These are phyloP conservation scores for Penicillium sp. DNA, from an alignment of 2,329 filamentous ascomycete genomes.

Conservation along the genomic window DNA sequence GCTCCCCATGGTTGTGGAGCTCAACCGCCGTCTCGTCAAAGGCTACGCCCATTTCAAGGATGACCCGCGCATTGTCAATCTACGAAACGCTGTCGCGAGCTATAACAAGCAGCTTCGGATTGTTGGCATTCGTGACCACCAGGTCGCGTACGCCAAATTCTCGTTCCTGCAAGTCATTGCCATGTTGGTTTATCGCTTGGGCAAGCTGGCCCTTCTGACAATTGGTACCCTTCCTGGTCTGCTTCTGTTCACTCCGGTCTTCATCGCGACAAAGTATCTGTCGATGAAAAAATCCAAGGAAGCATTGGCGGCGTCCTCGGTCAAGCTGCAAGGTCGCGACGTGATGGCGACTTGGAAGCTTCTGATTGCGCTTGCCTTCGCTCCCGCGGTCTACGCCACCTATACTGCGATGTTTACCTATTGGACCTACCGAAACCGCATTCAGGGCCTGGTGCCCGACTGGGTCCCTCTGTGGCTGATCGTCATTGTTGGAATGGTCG, in stretches of 20 bases:
- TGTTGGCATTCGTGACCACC: conserved; percentile 84
- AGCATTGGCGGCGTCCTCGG: conserved; percentile 75
- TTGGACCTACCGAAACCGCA: conserved; percentile 73
- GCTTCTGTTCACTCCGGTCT: conserved; percentile 80
- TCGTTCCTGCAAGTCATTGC: conserved; percentile 69
- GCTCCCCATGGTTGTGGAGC: conserved; percentile 83
- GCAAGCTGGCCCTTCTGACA: conserved; percentile 69
- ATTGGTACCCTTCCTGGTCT: conserved; percentile 80
- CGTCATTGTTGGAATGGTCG: conserved; percentile 65
- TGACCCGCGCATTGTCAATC: conserved; percentile 70
- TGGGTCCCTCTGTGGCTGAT: conserved; percentile 76
- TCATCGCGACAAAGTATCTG: conserved; percentile 75
- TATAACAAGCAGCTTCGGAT: conserved; percentile 86
- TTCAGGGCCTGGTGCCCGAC: conserved; percentile 73
- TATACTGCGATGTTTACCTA: conserved; percentile 70
- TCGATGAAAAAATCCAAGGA: conserved; percentile 75
- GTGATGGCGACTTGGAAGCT: conserved; percentile 95
- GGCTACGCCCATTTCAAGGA: conserved; percentile 92
- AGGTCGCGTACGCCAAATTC: conserved; percentile 86
- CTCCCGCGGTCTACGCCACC: conserved; percentile 72
- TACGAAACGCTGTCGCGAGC: conserved; percentile 68
- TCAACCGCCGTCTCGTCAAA: conserved; percentile 84
- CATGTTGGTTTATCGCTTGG: conserved; percentile 70
- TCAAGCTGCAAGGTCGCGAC: conserved; percentile 82
- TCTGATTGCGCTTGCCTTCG: conserved; percentile 76